Base-by-base conservation (phyloP, 345 rosid species). In the Eucalyptus pumila region DNA sequence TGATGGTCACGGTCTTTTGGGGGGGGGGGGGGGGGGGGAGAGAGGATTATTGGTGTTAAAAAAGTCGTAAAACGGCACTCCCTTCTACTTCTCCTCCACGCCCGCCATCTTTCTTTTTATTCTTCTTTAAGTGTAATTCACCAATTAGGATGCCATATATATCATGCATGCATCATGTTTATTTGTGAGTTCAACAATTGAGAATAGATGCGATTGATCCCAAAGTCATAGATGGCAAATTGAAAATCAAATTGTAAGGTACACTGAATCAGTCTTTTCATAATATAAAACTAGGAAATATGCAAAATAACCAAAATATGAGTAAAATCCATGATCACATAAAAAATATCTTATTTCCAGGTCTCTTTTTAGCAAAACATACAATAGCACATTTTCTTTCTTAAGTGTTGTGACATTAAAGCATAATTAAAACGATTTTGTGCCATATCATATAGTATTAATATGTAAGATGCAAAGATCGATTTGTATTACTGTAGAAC, bases 181-280 rank as follows among this genome's bases (percentile, higher is more conserved):
- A 60, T 60, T 6, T 27, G 6, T 27, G 1, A 27, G 15, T 0
- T 60, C 1, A 1, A 60, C 69, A 60, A 60, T 27, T 16, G 1
- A 27, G 69, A 13, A 60, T 60, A 27, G 1, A 60, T 27, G 62
- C 69, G 16, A 60, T 56, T 56, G 32, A 60, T 60, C 32, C 69
- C 16, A 60, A 60, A 27, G 13, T 0, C 32, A 60, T 52, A 3
- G 69, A 27, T 60, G 69, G 69, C 69, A 13, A 27, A 27, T 60
- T 30, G 5, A 2, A 27, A 60, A 60, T 60, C 69, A 13, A 27
- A 60, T 60, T 30, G 1, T 11, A 60, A 56, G 30, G 6, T 56
- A 24, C 62, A 56, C 2, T 56, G 0, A 56, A 56, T 52, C 24
- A 0, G 30, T 60, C n/a, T 60, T 60, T 60, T 60, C 32, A 0